Base-by-base conservation (phyloP, 768 basidiomycete species). In the Pisolithus marmoratus region DNA sequence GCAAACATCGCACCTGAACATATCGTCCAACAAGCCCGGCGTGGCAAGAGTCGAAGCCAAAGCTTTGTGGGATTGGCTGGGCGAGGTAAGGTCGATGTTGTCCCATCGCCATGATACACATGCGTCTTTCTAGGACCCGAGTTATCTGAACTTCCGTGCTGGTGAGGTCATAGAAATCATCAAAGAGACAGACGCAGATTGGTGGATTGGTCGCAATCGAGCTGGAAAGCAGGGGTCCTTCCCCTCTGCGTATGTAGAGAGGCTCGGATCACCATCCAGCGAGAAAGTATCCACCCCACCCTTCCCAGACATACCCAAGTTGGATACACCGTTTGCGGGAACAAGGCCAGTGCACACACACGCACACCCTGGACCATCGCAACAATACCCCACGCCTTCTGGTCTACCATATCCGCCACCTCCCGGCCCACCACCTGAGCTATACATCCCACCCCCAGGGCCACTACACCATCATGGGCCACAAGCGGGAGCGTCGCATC, bases 131-230 rank as follows among this genome's bases (percentile, higher is more conserved):
- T 55, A 91, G 86, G 88, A 90, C 63, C 75, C 81, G 5, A 82
- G 84, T 46, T 91, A 94, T 66, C 75, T 95, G 3, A 76, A 81
- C 1, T 91, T 95, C 72, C 67, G 68, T 19, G 69, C 77, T 0
- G 92, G 90, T 4, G 92, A 94, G 51, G 70, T 84, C 36, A 82
- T 95, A 52, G 87, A 90, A 53, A 78, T 95, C 53, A 69, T 89
- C 44, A 78, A 85, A 54, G 90, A 94, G 64, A 87, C 82, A n/a
- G 91, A 93, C 55, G 72, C 76, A 1, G 92, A 94, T 63, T 94
- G 92, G 92, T 95, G 90, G 90, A 85, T 77, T 31, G 91, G 92
- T n/a, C 73, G 74, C 54, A 61, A 78, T 57, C 58, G 58, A 38
- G 74, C 83, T 26, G 84, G 83, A 22, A 76, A 71, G 49, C 76